These are phyloP conservation scores for Lipomyces chichibuensis DNA, from an alignment of 805 yeast species.

Conservation along the genomic window DNA sequence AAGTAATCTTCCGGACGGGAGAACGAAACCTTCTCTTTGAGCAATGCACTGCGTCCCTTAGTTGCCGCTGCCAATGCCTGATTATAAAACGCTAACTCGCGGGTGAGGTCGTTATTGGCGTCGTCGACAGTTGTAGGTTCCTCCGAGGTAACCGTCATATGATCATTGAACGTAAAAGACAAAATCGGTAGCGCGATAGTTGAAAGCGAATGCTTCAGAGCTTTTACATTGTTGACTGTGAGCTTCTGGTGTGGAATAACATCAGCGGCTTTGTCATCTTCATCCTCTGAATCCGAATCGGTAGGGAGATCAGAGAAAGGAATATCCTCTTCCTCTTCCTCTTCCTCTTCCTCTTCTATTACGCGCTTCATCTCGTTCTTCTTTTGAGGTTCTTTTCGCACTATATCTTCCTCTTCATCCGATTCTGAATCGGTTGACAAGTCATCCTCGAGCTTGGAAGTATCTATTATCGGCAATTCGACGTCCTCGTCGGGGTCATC, in stretches of 20 bases:
- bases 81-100: slow-evolving; percentile 93
- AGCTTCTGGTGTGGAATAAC: slow-evolving; percentile 88
- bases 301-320: slow-evolving; percentile 28
- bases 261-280: slow-evolving; percentile 96
- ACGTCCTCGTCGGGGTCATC: slow-evolving; percentile 36
- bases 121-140: slow-evolving; percentile 59
- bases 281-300: slow-evolving; percentile 79
- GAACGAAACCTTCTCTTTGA: slow-evolving; percentile 73
- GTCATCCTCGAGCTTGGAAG: slow-evolving; percentile 40
- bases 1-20: slow-evolving; percentile 93
- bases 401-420: slow-evolving; percentile 45
- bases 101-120: slow-evolving; percentile 90
- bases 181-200: slow-evolving; percentile 54
- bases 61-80: slow-evolving; percentile 87
- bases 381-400: slow-evolving; percentile 39
- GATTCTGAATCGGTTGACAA: slow-evolving; percentile 40
- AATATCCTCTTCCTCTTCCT: slow-evolving; percentile 55
- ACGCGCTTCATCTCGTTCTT: slow-evolving; percentile 49
- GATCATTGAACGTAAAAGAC: slow-evolving; percentile 78
- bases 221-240: slow-evolving; percentile 85
- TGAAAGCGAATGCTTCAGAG: slow-evolving; percentile 48
- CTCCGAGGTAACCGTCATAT: slow-evolving; percentile 68
- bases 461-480: slow-evolving; percentile 36
- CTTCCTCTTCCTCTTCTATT: slow-evolving; percentile 52
- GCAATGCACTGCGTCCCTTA: slow-evolving; percentile 66